Percentiles rank a stretch among this genome's conserved stretches.
Evolutionary conservation across 345 rosid genomes (phyloP).

Genomic region (Corchorus olitorius): DNA sequence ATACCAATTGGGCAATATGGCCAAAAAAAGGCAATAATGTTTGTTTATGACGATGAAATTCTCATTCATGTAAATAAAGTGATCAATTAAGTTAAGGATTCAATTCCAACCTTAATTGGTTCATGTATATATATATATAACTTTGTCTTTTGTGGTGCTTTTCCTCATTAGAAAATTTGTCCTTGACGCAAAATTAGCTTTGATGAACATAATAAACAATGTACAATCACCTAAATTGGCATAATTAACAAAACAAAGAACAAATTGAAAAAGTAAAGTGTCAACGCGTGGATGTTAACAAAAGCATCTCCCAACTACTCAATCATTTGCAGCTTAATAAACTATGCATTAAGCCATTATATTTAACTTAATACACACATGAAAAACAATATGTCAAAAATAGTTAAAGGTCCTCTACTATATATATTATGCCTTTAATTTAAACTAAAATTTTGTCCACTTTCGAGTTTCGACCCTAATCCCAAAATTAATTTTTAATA

Average conservation of each 20-base stretch:
- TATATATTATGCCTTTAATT: no score
- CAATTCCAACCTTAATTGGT: background rate
- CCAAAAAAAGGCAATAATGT: no score
- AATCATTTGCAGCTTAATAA: constrained; percentile 29
- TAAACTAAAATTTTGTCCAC: background rate
- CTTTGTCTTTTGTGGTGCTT: background rate
- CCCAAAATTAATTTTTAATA: background rate
- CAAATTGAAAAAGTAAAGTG: background rate
- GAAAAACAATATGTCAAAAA: background rate
- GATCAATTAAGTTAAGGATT: background rate
- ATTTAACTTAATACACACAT: background rate
- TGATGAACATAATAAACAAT: background rate
- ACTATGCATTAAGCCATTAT: background rate
- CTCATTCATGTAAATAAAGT: background rate
- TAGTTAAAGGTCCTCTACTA: background rate
- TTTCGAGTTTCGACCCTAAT: background rate
- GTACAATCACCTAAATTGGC: background rate
- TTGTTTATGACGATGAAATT: background rate
- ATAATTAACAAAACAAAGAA: background rate
- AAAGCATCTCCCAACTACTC: constrained; percentile 39
- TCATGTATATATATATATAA: background rate
- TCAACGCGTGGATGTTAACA: constrained; percentile 17
- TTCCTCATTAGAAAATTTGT: background rate
- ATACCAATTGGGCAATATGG: no score
- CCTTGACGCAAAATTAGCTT: background rate